phyloP scores from a whole-genome alignment of 345 rosid species.

The Hibiscus tridactylites region DNA sequence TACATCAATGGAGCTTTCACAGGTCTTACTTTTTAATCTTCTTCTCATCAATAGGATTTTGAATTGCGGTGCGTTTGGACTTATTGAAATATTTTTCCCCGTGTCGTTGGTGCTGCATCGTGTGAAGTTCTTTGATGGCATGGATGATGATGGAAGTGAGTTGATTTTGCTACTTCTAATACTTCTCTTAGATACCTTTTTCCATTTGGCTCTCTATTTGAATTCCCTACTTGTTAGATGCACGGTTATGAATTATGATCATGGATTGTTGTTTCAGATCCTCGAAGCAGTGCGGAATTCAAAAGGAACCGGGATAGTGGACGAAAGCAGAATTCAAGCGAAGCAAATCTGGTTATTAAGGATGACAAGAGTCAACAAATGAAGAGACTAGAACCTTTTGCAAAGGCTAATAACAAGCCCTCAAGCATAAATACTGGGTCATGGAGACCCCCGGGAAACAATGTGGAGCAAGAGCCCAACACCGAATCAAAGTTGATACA shows the following conservation, averaged over 20 bases:
- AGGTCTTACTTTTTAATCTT: conserved; percentile 29
- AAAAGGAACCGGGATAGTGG: conserved; percentile 39
- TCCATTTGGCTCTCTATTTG: conserved; percentile 28
- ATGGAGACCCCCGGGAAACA: conserved; percentile 44
- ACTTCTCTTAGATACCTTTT: conserved; percentile 23
- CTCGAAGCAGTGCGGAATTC: conserved; percentile 49
- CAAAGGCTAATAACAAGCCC: conserved; percentile 41
- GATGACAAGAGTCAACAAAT: conserved; percentile 27
- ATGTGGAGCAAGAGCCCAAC: conserved; percentile 31
- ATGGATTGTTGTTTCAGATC: conserved; percentile 63
- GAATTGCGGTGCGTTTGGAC: conserved; percentile 2
- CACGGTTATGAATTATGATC: conserved; percentile 28
- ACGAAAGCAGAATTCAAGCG: conserved; percentile 32
- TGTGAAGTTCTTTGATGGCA: conserved; percentile 78
- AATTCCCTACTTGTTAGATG: conserved; percentile 27
- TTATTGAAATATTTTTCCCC: conserved; percentile 19
- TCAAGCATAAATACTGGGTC: conserved; percentile 31
- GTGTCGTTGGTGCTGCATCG: conserved; percentile 16
- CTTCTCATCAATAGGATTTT: background rate
- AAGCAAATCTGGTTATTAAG: conserved; percentile 17
- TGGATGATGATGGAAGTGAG: conserved; percentile 97
- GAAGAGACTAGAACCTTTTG: conserved; percentile 40
- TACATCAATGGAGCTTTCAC: conserved; percentile 61
- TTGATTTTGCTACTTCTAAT: conserved; percentile 25
- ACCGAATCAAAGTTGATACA: conserved; percentile 26